Evolutionary conservation across 495 filamentous ascomycete genomes (phyloP), one percentile per base, ranked within the genome.

Genomic region (Tuber indicum): DNA sequence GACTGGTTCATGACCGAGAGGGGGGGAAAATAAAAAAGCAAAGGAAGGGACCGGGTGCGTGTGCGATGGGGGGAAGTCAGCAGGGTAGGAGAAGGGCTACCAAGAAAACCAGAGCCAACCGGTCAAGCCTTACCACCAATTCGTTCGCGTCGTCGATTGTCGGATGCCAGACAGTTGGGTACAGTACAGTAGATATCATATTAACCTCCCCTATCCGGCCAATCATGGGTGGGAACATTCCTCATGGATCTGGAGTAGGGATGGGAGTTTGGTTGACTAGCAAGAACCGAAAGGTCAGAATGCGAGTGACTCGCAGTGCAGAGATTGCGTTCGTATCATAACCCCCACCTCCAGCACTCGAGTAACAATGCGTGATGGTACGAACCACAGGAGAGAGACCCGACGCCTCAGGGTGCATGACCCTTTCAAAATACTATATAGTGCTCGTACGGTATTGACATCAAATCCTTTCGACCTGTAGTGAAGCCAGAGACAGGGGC

Each of bases 111-210:
- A 73, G 70, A 62, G 74, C 71, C 42, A 43, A 42, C 77, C 75
- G 77, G 77, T 77, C 76, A 78, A 76, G 74, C 75, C 78, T 78
- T 80, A 78, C 78, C 45, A 74, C 75, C 78, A 80, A 79, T 80
- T 77, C 73, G 12, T 77, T 80, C 70, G 23, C 14, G 73, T 72
- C 75, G 78, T 77, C 72, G 76, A 79, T 79, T 79, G 66, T 77
- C 76, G 70, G 52, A 79, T 71, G 73, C 77, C 77, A 79, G 74
- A 73, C 77, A 76, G 72, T 76, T 79, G 77, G 76, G 75, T 32
- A 32, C 32, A 32, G 75, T 32, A 32, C 32, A 32, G 32, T 79
- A 76, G 23, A 62, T 62, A 26, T 62, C 52, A 26, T 62, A 12
- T 74, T 75, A 74, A 71, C 75, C 77, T 74, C 71, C 77, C 76